Evolutionary conservation across 768 basidiomycete genomes (phyloP).

Genomic region (Pilatotrama ljubarskyi): DNA sequence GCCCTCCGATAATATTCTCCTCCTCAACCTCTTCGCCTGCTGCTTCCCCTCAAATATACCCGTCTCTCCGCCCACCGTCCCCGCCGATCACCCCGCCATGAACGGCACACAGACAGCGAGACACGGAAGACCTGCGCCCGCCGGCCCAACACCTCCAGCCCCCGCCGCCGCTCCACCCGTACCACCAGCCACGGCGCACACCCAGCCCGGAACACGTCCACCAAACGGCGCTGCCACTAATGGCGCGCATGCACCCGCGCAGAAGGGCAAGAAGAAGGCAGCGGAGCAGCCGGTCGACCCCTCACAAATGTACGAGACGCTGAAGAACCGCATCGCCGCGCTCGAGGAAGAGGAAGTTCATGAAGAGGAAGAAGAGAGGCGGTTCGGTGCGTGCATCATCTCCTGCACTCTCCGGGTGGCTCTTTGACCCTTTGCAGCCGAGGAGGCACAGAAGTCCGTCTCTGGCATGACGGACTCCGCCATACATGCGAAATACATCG

Average conservation of each 20-base stretch:
- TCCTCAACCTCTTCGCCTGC: slow-evolving; percentile 14
- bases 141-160: slow-evolving; percentile 45
- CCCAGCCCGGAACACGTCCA: slow-evolving; percentile 33
- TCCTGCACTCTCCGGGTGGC: slow-evolving; percentile 22
- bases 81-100: slow-evolving; percentile 15
- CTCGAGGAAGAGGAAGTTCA: slow-evolving; percentile 85
- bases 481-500: slow-evolving; percentile 85
- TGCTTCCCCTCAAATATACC: slow-evolving; percentile 11
- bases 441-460: slow-evolving; percentile 86
- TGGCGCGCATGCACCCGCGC: slow-evolving; percentile 26
- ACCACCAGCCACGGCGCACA: slow-evolving; percentile 46
- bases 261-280: slow-evolving; percentile 66
- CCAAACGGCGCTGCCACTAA: slow-evolving; percentile 28
- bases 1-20: slow-evolving; percentile 9
- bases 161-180: slow-evolving; percentile 58
- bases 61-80: neutral
- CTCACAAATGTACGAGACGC: slow-evolving; percentile 82
- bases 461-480: slow-evolving; percentile 81
- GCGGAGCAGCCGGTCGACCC: slow-evolving; percentile 75
- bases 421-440: slow-evolving; percentile 48
- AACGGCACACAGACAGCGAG: slow-evolving; percentile 24
- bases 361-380: slow-evolving; percentile 84
- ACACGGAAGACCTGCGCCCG: slow-evolving; percentile 33
- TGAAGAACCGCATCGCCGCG: slow-evolving; percentile 87
- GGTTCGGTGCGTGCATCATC: slow-evolving; percentile 58